Evolutionary conservation across 2,329 filamentous ascomycete species (phyloP).

Genomic region (Alternaria triticina): DNA sequence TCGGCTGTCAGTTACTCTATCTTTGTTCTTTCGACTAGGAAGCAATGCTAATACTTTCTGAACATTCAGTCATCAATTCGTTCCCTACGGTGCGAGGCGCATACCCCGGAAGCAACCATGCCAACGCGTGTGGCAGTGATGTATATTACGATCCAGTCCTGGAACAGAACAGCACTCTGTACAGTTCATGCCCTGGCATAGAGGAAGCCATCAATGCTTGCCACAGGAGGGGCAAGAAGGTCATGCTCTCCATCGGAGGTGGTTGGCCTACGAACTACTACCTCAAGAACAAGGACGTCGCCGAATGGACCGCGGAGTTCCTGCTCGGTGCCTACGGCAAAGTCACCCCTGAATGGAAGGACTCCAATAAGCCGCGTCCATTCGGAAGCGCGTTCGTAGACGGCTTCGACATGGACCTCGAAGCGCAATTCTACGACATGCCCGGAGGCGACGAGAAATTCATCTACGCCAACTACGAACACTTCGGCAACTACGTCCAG

Average conservation of each 20-base stretch:
- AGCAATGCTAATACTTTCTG: neutral
- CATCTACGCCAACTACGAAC: constrained; percentile 52
- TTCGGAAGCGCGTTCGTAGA: constrained; percentile 56
- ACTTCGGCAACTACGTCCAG: constrained; percentile 58
- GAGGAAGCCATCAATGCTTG: constrained; percentile 39
- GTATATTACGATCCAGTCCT: constrained; percentile 41
- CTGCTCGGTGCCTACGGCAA: constrained; percentile 60
- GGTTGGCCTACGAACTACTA: constrained; percentile 49
- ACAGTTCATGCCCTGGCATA: constrained; percentile 39
- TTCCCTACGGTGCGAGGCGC: constrained; percentile 58
- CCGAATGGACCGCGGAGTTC: constrained; percentile 57
- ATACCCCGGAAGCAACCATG: constrained; percentile 63
- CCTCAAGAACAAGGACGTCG: constrained; percentile 50
- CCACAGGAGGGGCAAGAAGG: constrained; percentile 44
- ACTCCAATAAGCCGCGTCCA: constrained; percentile 50
- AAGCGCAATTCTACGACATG: constrained; percentile 29
- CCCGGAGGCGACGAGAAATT: constrained; percentile 22
- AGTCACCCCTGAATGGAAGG: constrained; percentile 34
- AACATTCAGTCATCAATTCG: constrained; percentile 52
- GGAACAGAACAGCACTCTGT: neutral
- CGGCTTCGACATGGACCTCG: constrained; percentile 61
- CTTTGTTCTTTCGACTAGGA: neutral
- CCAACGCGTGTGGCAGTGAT: constrained; percentile 55
- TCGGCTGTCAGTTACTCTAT: constrained; percentile 48
- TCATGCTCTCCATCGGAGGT: constrained; percentile 57